These are phyloP conservation scores for Datisca glomerata DNA, from an alignment of 306 rosid species.

Conservation along the genomic window DNA sequence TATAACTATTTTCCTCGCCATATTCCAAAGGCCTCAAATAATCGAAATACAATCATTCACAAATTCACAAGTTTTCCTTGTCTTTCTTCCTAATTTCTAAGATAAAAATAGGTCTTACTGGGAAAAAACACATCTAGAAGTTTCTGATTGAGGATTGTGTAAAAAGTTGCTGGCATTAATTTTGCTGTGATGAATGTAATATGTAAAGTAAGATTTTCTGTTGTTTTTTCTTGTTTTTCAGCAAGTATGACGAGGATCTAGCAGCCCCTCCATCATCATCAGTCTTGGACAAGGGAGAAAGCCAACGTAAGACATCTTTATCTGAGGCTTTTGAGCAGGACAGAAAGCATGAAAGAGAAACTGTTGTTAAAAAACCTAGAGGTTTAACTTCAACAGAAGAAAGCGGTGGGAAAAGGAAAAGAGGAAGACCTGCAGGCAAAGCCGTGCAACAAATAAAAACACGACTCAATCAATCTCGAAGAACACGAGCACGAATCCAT, in stretches of 20 bases:
- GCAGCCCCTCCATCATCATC: constrained; percentile 11
- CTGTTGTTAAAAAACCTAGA: constrained; percentile 17
- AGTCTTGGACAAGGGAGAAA: constrained; percentile 13
- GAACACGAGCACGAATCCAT: constrained; percentile 23
- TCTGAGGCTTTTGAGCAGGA: constrained; percentile 10
- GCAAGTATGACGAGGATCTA: constrained; percentile 28
- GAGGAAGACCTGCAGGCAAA: constrained; percentile 58
- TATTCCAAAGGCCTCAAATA: no score
- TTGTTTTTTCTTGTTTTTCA: constrained; percentile 12
- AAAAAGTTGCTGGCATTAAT: no score
- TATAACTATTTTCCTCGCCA: no score
- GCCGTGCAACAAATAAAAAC: constrained; percentile 26
- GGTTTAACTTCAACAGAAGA: constrained; percentile 20
- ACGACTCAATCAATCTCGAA: constrained; percentile 29
- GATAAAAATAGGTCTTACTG: no score
- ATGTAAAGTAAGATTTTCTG: no score
- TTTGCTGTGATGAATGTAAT: no score
- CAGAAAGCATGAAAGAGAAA: constrained; percentile 20
- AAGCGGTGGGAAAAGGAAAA: constrained; percentile 34
- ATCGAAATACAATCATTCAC: no score
- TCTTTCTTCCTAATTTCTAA: no score
- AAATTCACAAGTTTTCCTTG: no score
- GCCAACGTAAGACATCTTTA: constrained; percentile 9
- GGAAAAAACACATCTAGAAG: no score
- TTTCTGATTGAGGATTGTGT: no score